Evolutionary conservation across 2,329 filamentous ascomycete species (phyloP).

Genomic region (Didymella exigua): DNA sequence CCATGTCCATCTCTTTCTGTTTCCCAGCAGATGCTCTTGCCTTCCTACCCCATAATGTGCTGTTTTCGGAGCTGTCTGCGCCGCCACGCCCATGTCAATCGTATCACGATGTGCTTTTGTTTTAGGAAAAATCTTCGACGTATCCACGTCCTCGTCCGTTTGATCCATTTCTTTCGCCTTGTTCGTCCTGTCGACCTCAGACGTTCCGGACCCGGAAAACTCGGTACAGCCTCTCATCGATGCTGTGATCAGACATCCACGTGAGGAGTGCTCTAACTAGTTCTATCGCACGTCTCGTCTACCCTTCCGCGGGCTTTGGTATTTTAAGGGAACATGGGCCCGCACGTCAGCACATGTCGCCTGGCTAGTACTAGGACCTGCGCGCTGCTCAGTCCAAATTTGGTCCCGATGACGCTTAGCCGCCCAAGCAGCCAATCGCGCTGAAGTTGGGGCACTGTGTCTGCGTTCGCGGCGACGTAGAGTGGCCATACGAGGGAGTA

Average conservation of each 20-base stretch:
- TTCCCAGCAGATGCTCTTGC: too few relatives aligned
- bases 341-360: constrained; percentile 44
- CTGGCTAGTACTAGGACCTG: constrained; percentile 45
- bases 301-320: not conserved
- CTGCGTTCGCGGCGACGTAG: constrained; percentile 47
- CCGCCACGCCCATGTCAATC: too few relatives aligned
- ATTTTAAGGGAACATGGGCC: constrained; percentile 42
- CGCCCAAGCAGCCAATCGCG: constrained; percentile 46
- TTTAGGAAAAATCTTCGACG: too few relatives aligned
- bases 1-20: too few relatives aligned
- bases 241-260: not conserved
- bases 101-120: too few relatives aligned
- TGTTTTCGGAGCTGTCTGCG: too few relatives aligned
- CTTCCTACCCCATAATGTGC: too few relatives aligned
- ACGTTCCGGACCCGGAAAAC: too few relatives aligned
- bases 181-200: too few relatives aligned
- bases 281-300: not conserved
- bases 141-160: too few relatives aligned
- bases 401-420: constrained; percentile 44
- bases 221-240: not conserved
- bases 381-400: constrained; percentile 45
- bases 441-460: constrained; percentile 44
- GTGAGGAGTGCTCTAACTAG: too few relatives aligned
- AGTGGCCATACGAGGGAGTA: constrained; percentile 51
- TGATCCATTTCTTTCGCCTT: too few relatives aligned